These are phyloP conservation scores for Citrullus amarus DNA, from an alignment of 306 rosid species.

Conservation along the genomic window DNA sequence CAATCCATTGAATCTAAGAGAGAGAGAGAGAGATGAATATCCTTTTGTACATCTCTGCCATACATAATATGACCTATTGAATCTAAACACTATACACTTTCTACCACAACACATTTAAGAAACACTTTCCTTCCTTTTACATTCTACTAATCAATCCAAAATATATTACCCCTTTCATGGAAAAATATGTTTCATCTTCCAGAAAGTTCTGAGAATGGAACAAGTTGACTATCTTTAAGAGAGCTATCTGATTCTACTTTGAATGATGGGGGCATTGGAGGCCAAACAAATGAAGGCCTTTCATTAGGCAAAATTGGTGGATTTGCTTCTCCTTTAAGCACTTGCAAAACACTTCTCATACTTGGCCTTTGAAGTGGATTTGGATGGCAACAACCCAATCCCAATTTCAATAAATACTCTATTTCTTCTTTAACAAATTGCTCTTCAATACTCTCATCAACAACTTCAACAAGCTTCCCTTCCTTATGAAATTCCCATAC, in stretches of 20 bases:
- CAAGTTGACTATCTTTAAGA: not conserved
- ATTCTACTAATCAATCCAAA: too few relatives aligned
- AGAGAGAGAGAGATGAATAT: too few relatives aligned
- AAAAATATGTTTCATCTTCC: not conserved
- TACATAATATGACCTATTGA: too few relatives aligned
- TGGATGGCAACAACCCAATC: slow-evolving; percentile 77
- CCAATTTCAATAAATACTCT: slow-evolving; percentile 32
- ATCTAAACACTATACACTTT: too few relatives aligned
- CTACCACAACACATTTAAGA: too few relatives aligned
- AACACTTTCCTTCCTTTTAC: too few relatives aligned
- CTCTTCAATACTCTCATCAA: slow-evolving; percentile 29
- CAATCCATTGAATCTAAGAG: too few relatives aligned
- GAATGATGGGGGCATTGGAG: slow-evolving; percentile 37
- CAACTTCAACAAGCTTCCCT: slow-evolving; percentile 22
- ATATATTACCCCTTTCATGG: too few relatives aligned
- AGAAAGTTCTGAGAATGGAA: not conserved
- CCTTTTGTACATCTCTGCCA: too few relatives aligned
- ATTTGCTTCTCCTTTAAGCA: slow-evolving; percentile 39
- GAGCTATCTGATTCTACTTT: slow-evolving; percentile 3
- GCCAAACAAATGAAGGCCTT: slow-evolving; percentile 53
- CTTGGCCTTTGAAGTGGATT: slow-evolving; percentile 60
- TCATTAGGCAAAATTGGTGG: slow-evolving; percentile 38
- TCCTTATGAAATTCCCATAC: slow-evolving; percentile 47
- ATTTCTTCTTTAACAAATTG: slow-evolving; percentile 13
- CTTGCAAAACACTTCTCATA: slow-evolving; percentile 44